phyloP scores from a whole-genome alignment of 2,329 filamentous ascomycete species.

The Venturia effusa region DNA sequence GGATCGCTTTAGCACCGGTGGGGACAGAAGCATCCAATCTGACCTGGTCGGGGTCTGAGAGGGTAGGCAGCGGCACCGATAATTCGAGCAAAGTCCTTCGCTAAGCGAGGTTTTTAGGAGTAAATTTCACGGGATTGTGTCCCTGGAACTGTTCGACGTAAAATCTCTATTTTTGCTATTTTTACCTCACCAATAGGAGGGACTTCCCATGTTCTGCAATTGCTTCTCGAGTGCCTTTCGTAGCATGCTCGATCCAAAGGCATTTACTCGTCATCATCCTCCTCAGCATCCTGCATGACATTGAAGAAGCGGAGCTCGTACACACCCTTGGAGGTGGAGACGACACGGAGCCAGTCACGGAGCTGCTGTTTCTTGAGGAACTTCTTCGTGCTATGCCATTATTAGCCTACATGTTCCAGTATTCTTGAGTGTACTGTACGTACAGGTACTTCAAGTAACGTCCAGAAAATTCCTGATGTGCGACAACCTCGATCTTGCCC shows the following conservation, averaged over 20 bases:
- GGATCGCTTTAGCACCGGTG: too few species aligned
- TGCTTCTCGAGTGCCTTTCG: not conserved
- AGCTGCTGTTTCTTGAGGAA: slow-evolving; percentile 99
- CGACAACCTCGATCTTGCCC: slow-evolving; percentile 95
- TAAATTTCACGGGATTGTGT: too few species aligned
- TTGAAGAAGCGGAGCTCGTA: slow-evolving; percentile 99
- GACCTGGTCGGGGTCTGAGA: too few species aligned
- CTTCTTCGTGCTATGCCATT: slow-evolving; percentile 82
- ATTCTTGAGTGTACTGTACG: slow-evolving; percentile 27
- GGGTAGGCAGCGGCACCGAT: too few species aligned
- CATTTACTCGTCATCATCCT: slow-evolving; percentile 95
- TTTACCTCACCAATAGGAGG: not conserved
- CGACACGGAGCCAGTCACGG: slow-evolving; percentile 98
- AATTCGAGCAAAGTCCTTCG: too few species aligned
- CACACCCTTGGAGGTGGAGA: slow-evolving; percentile 93
- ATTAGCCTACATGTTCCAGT: not conserved
- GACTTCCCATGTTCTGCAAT: not conserved
- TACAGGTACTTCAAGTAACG: slow-evolving; percentile 99
- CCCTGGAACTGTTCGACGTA: not conserved
- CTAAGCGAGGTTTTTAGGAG: too few species aligned
- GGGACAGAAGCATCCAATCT: too few species aligned
- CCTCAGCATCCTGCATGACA: slow-evolving; percentile 95
- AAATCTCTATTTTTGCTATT: not conserved
- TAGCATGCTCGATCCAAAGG: not conserved
- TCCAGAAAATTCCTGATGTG: slow-evolving; percentile 96